A percentile compares a stretch with the other conserved stretches of the same genome.
Evolutionary conservation across 2,329 filamentous ascomycete species (phyloP).

Genomic region (Thelonectria olida): DNA sequence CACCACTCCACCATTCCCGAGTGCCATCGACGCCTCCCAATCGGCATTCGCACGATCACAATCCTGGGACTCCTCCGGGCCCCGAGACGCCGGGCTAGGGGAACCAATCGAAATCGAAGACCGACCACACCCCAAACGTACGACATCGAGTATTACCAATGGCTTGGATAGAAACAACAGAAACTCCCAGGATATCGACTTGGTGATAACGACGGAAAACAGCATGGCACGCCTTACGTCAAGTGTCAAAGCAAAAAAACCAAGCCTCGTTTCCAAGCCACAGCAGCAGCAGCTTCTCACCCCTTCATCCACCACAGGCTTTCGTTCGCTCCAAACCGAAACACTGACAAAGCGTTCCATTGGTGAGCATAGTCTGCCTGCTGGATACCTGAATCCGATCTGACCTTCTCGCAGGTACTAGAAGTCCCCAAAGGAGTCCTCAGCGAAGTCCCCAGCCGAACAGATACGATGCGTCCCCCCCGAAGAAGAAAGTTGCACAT

Average conservation of each 20-base stretch:
- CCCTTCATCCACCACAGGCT: slow-evolving; percentile 43
- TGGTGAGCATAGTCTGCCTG: slow-evolving; percentile 15
- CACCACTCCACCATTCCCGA: slow-evolving; percentile 50
- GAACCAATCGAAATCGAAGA: slow-evolving; percentile 9
- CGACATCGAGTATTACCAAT: slow-evolving; percentile 29
- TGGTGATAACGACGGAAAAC: slow-evolving; percentile 40
- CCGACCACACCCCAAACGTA: slow-evolving; percentile 1
- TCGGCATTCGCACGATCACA: slow-evolving; percentile 40
- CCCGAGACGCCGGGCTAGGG: slow-evolving; percentile 7
- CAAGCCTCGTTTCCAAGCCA: slow-evolving; percentile 51
- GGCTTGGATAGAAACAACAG: slow-evolving; percentile 32
- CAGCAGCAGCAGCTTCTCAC: slow-evolving; percentile 54
- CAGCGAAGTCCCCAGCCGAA: slow-evolving; percentile 15
- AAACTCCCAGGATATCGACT: slow-evolving; percentile 37
- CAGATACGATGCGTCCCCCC: slow-evolving; percentile 35
- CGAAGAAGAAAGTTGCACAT: slow-evolving; percentile 36
- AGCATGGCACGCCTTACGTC: slow-evolving; percentile 58
- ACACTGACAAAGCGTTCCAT: slow-evolving; percentile 19
- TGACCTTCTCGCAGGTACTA: slow-evolving; percentile 15
- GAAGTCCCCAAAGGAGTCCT: slow-evolving; percentile 17
- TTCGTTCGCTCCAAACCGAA: slow-evolving; percentile 29
- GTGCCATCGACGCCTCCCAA: slow-evolving; percentile 39
- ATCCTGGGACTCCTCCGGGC: slow-evolving; percentile 15
- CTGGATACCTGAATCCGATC: not conserved
- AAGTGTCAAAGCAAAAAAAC: slow-evolving; percentile 55